phyloP scores from a whole-genome alignment of 176 grass and related monocot genomes.

The Bromus sterilis region DNA sequence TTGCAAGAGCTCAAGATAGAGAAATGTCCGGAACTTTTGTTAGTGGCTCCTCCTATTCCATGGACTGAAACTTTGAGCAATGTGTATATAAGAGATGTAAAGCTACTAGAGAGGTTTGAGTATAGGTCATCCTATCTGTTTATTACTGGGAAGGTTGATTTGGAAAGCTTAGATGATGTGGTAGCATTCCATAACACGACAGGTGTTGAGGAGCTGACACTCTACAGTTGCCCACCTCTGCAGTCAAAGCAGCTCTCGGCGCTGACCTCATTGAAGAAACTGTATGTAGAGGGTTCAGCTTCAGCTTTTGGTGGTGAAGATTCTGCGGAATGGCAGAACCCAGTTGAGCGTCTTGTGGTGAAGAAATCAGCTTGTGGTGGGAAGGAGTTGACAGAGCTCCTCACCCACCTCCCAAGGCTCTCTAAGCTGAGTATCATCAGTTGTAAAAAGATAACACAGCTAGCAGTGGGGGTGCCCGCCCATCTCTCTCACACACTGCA shows the following conservation, averaged over 20 bases:
- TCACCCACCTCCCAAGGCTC: background rate
- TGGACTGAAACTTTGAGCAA: background rate
- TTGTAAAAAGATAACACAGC: background rate
- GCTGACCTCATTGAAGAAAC: background rate
- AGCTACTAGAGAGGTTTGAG: accelerated
- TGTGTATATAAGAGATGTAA: accelerated
- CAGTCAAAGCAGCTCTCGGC: background rate
- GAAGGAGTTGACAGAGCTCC: background rate
- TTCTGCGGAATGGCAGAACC: no score
- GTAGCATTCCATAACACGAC: background rate
- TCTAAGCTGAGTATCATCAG: accelerated
- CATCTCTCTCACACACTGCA: no score
- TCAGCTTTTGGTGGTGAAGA: no score
- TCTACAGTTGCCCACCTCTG: background rate
- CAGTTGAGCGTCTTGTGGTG: no score
- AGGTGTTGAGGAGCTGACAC: background rate
- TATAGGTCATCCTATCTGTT: background rate
- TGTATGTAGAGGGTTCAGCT: background rate
- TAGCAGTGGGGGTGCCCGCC: no score
- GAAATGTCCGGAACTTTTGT: background rate
- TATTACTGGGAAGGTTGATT: accelerated
- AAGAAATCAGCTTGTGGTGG: no score
- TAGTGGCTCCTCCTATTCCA: background rate
- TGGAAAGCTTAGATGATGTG: no score
- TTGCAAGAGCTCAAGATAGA: accelerated